phyloP scores from a whole-genome alignment of 306 rosid genomes.

The Lathyrus oleraceus region DNA sequence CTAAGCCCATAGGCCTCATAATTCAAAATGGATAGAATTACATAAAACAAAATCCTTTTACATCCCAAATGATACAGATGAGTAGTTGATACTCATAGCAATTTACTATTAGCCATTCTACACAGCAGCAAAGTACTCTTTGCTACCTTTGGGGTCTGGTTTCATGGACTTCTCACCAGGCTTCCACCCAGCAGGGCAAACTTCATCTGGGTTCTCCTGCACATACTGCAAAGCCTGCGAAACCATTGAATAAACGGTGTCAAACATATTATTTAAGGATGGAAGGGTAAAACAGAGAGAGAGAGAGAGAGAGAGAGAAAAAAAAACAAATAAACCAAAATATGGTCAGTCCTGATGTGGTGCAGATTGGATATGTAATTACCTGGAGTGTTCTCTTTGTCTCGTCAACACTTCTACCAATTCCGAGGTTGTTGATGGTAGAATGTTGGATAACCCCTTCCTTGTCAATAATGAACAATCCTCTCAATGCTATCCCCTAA shows the following conservation, averaged over 20 bases:
- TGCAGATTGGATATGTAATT: constrained; percentile 23
- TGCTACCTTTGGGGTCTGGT: constrained; percentile 97
- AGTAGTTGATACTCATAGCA: constrained; percentile 29
- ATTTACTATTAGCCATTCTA: constrained; percentile 33
- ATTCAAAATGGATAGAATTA: constrained; percentile 23
- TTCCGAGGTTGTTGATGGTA: constrained; percentile 94
- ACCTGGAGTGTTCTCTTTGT: constrained; percentile 98
- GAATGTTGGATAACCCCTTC: constrained; percentile 97
- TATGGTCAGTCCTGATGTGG: not conserved
- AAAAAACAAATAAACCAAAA: not conserved
- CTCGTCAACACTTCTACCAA: constrained; percentile 97
- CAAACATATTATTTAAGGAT: constrained; percentile 7
- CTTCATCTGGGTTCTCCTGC: constrained; percentile 97
- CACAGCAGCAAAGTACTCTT: constrained; percentile 87
- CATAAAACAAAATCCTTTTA: constrained; percentile 49
- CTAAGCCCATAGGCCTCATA: constrained; percentile 4
- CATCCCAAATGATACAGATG: constrained; percentile 42
- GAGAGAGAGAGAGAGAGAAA: not conserved
- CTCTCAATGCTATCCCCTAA: constrained; percentile 96
- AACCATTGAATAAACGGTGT: constrained; percentile 10
- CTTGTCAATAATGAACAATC: constrained; percentile 95
- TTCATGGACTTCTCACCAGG: constrained; percentile 99
- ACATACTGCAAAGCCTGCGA: constrained; percentile 93
- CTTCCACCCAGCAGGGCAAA: constrained; percentile 99
- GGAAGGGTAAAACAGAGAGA: not conserved